A percentile compares a stretch with the other conserved stretches of the same genome.
Evolutionary conservation across 306 rosid genomes (phyloP).

Genomic region (Lathyrus sativus): DNA sequence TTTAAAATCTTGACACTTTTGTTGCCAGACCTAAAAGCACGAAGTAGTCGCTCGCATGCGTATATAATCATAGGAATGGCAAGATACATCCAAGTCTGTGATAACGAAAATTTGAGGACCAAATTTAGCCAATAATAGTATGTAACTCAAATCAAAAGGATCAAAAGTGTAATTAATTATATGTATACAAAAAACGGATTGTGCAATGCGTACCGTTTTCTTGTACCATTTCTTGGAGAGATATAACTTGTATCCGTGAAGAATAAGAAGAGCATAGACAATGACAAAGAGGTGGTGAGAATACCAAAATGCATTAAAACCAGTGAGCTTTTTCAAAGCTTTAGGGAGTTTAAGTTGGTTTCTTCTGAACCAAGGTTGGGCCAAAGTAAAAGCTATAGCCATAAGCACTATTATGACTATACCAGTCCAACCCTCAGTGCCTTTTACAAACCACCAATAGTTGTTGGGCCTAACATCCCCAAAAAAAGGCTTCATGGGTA

Average conservation of each 20-base stretch:
- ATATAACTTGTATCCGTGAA: conserved; percentile 77
- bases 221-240: conserved; percentile 85
- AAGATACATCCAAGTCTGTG: conserved; percentile 89
- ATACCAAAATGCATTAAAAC: conserved; percentile 96
- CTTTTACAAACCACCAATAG: conserved; percentile 97
- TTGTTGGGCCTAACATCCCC: conserved; percentile 58
- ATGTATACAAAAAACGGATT: background rate
- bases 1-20: conserved; percentile 67
- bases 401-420: conserved; percentile 74
- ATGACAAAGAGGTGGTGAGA: conserved; percentile 85
- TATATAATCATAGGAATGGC: conserved; percentile 74
- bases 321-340: conserved; percentile 66
- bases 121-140: conserved; percentile 19
- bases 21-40: conserved; percentile 77
- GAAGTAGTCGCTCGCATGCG: conserved; percentile 80
- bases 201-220: conserved; percentile 60
- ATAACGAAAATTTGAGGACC: conserved; percentile 2
- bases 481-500: conserved; percentile 63
- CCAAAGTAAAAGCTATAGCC: conserved; percentile 78
- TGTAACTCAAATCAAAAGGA: background rate
- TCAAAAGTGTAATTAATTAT: background rate
- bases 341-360: conserved; percentile 66
- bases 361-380: conserved; percentile 87
- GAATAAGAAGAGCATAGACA: conserved; percentile 72
- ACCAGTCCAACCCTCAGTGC: conserved; percentile 90